Conservation (phyloP, 23 red algal species). For the Pyropia haitanensis region DNA sequence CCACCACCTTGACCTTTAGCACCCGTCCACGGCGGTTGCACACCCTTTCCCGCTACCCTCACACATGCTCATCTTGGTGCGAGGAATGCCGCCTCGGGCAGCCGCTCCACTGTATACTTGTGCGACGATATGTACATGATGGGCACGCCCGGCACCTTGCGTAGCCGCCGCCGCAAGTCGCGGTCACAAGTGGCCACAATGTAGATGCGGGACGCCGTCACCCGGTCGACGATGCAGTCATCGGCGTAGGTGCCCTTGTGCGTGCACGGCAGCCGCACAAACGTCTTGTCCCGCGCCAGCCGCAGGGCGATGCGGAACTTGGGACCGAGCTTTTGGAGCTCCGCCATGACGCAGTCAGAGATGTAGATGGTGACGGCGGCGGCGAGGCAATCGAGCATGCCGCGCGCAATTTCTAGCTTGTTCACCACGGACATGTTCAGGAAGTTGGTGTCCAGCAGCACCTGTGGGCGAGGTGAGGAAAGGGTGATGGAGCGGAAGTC, state of each 20-base stretch:
- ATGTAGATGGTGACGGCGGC: slow-evolving; percentile 63
- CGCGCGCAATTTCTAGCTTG: slow-evolving; percentile 77
- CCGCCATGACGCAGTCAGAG: slow-evolving; percentile 95
- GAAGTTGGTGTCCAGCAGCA: slow-evolving; percentile 97
- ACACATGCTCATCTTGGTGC: too few relatives aligned
- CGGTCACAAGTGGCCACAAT: slow-evolving; percentile 94
- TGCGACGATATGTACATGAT: slow-evolving; percentile 95
- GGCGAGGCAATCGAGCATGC: slow-evolving; percentile 78
- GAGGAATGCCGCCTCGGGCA: slow-evolving; percentile 45
- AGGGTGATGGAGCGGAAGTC: too few relatives aligned
- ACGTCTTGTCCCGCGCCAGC: slow-evolving; percentile 55
- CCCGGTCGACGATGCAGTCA: slow-evolving; percentile 89
- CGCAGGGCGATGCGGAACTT: slow-evolving; percentile 89
- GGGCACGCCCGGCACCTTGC: slow-evolving; percentile 91
- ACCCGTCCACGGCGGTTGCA: too few relatives aligned
- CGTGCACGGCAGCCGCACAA: slow-evolving; percentile 80
- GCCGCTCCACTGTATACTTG: slow-evolving; percentile 86
- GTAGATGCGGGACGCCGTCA: slow-evolving; percentile 73
- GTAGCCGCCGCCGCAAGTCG: slow-evolving; percentile 77
- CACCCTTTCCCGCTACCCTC: too few relatives aligned
- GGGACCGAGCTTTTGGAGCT: slow-evolving; percentile 89
- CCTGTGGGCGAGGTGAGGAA: too few relatives aligned
- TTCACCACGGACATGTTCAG: slow-evolving; percentile 92
- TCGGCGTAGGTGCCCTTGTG: slow-evolving; percentile 99
- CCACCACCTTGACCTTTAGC: too few relatives aligned